Evolutionary conservation across 495 filamentous ascomycete genomes (phyloP).

Genomic region (Lasiosphaeris hirsuta): DNA sequence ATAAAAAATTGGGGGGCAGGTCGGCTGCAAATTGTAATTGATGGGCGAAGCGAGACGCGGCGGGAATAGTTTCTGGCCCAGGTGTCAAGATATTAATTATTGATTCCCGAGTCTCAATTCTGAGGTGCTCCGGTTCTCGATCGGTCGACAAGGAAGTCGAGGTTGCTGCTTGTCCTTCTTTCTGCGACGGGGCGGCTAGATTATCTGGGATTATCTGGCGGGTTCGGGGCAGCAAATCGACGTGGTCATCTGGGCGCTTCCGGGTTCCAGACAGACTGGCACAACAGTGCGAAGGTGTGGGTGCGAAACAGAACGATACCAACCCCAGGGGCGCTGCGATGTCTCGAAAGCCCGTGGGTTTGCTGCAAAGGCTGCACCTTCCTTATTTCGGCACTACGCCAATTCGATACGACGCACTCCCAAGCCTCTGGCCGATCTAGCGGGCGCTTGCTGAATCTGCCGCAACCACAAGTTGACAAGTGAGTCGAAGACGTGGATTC

Average conservation of each 20-base stretch:
- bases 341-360: slow-evolving; percentile 9
- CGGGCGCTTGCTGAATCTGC: slow-evolving; percentile 24
- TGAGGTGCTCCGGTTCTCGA: background rate
- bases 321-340: background rate
- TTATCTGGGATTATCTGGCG: slow-evolving; percentile 1
- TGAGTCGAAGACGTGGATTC: too few species aligned
- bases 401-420: slow-evolving; percentile 15
- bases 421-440: background rate
- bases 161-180: slow-evolving; percentile 1
- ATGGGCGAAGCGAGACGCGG: slow-evolving; percentile 14
- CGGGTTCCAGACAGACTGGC: slow-evolving; percentile 15
- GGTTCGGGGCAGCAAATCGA: background rate
- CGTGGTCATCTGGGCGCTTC: slow-evolving; percentile 7
- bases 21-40: slow-evolving; percentile 17
- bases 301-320: slow-evolving; percentile 6
- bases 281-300: slow-evolving; percentile 24
- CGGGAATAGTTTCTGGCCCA: slow-evolving; percentile 8
- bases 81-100: background rate
- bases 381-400: slow-evolving; percentile 27
- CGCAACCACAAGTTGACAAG: too few species aligned
- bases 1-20: slow-evolving; percentile 20
- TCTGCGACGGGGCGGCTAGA: background rate
- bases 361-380: slow-evolving; percentile 20
- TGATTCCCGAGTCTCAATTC: too few species aligned
- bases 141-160: background rate